A percentile compares a stretch with the other conserved stretches of the same genome.
These are phyloP conservation scores for Phialophora macrospora DNA, from an alignment of 2,329 filamentous ascomycete species.

Conservation along the genomic window DNA sequence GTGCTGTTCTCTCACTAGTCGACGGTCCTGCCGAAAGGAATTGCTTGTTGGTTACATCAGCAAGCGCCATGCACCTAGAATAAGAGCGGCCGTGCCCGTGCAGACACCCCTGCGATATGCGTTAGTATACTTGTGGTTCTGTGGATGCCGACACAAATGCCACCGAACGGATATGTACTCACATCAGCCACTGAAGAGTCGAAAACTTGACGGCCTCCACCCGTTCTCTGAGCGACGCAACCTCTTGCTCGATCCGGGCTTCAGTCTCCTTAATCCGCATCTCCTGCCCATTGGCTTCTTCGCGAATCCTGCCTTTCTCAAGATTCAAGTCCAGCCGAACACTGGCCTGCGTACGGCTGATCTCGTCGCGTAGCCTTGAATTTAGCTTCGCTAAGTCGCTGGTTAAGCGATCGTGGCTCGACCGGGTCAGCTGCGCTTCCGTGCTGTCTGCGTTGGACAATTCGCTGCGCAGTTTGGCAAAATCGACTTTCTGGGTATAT, in stretches of 20 bases:
- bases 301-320: conserved; percentile 93
- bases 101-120: conserved; percentile 61
- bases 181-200: conserved; percentile 97
- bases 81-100: conserved; percentile 68
- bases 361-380: conserved; percentile 86
- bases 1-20: neutral
- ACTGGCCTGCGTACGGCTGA: conserved; percentile 89
- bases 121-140: conserved; percentile 40
- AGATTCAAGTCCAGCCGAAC: conserved; percentile 92
- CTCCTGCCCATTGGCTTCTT: conserved; percentile 95
- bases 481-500: conserved; percentile 90
- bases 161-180: conserved; percentile 56
- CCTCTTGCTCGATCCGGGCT: conserved; percentile 97
- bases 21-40: neutral
- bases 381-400: conserved; percentile 96
- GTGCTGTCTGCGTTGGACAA: conserved; percentile 89
- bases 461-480: conserved; percentile 94
- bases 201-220: conserved; percentile 98
- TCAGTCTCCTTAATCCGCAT: conserved; percentile 99
- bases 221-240: conserved; percentile 85
- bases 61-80: conserved; percentile 70
- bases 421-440: conserved; percentile 84
- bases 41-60: conserved; percentile 58
- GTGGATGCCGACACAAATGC: neutral
- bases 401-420: conserved; percentile 86